These are phyloP conservation scores for Psilocybe azurescens DNA, from an alignment of 768 basidiomycete genomes.

Conservation along the genomic window DNA sequence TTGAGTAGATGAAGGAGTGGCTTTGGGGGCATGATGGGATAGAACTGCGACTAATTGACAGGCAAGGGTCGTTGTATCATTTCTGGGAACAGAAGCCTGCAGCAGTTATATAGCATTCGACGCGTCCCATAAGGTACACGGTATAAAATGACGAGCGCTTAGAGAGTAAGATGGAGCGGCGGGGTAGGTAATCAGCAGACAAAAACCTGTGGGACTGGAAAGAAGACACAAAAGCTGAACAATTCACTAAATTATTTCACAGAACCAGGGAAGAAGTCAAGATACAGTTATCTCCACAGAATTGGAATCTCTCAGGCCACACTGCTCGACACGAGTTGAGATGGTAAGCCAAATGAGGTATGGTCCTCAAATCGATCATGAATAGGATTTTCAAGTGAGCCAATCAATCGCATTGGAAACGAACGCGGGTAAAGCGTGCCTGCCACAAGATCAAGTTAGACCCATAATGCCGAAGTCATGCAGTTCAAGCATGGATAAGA, in stretches of 20 bases:
- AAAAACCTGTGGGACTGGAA: not conserved
- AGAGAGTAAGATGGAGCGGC: not conserved
- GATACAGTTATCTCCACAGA: not conserved
- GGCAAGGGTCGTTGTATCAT: not conserved
- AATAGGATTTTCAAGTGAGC: not conserved
- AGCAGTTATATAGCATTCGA: not conserved
- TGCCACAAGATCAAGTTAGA: not conserved
- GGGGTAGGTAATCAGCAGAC: not conserved
- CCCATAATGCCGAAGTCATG: not conserved
- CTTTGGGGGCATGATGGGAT: constrained; percentile 1
- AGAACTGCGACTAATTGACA: not conserved
- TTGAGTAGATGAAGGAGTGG: not conserved
- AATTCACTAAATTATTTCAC: not conserved
- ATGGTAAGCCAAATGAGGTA: too few species aligned
- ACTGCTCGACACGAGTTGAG: not conserved
- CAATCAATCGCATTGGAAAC: not conserved
- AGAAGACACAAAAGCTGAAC: not conserved
- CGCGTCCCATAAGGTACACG: not conserved
- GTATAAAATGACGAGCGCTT: not conserved
- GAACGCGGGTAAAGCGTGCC: constrained; percentile 2
- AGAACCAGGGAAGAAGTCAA: not conserved
- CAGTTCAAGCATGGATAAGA: not conserved
- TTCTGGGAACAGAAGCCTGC: not conserved
- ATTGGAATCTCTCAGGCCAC: not conserved
- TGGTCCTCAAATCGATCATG: not conserved